Evolutionary conservation across 495 filamentous ascomycete genomes (phyloP).

Genomic region (Daldinia loculata): DNA sequence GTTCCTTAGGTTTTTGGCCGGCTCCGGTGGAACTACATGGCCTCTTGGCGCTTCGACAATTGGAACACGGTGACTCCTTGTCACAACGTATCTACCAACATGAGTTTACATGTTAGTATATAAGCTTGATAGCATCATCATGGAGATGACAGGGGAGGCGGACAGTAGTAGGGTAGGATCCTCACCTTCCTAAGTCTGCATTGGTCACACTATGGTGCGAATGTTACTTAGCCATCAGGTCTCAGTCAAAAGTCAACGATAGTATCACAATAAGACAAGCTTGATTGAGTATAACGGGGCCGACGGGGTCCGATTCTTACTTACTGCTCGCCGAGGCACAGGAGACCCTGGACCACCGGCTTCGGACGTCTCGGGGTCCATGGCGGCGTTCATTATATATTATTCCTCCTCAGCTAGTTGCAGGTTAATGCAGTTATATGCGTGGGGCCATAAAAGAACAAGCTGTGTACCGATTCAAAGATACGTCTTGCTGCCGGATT

Average conservation of each 20-base stretch:
- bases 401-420: not conserved
- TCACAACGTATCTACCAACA: slow-evolving; percentile 69
- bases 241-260: slow-evolving; percentile 36
- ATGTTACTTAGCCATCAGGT: slow-evolving; percentile 29
- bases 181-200: slow-evolving; percentile 61
- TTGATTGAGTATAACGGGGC: slow-evolving; percentile 5
- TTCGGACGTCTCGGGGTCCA: slow-evolving; percentile 34
- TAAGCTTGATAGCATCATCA: not conserved
- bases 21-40: slow-evolving; percentile 66
- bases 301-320: slow-evolving; percentile 25
- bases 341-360: slow-evolving; percentile 18
- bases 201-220: slow-evolving; percentile 47
- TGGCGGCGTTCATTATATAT: not conserved
- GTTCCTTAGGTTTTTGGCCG: slow-evolving; percentile 66
- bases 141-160: slow-evolving; percentile 50
- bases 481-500: slow-evolving; percentile 6
- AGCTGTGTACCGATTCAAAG: not conserved
- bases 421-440: not conserved
- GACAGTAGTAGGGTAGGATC: slow-evolving; percentile 35
- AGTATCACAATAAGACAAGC: not conserved
- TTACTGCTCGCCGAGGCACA: slow-evolving; percentile 38
- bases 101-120: slow-evolving; percentile 42
- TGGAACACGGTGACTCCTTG: slow-evolving; percentile 71
- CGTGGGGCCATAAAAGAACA: not conserved
- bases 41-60: slow-evolving; percentile 67